These are phyloP conservation scores for Phaeosphaeria sp. DNA, from an alignment of 2,329 filamentous ascomycete genomes.

Conservation along the genomic window DNA sequence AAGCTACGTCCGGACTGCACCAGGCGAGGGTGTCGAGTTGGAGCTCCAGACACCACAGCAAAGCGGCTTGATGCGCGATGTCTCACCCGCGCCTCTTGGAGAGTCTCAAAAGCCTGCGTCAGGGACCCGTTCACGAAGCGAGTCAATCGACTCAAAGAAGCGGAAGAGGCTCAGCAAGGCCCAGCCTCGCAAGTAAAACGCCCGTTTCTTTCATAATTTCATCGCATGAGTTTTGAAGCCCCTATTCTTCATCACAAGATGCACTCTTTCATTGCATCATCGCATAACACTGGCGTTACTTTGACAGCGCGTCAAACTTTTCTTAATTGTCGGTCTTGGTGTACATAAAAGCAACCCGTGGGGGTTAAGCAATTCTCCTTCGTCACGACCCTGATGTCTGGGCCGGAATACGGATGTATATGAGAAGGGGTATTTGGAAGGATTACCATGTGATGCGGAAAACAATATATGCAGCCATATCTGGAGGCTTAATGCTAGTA, in stretches of 20 bases:
- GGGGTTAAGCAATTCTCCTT: not conserved
- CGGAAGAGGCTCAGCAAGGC: conserved; percentile 47
- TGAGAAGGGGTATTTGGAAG: not conserved
- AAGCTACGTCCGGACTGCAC: conserved; percentile 49
- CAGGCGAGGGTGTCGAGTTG: conserved; percentile 38
- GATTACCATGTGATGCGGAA: not conserved
- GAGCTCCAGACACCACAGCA: conserved; percentile 47
- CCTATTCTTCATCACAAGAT: not conserved
- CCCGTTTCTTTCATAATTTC: not conserved
- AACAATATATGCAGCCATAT: not conserved
- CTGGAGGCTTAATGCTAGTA: not conserved
- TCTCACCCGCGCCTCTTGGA: conserved; percentile 41
- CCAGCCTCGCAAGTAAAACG: conserved; percentile 28
- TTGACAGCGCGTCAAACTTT: not conserved
- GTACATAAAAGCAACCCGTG: not conserved
- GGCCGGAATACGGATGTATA: not conserved
- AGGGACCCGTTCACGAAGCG: conserved; percentile 35
- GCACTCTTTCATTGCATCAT: not conserved
- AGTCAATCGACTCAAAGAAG: conserved; percentile 44
- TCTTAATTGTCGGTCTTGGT: not conserved
- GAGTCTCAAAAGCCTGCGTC: conserved; percentile 16
- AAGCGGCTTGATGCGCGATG: conserved; percentile 41
- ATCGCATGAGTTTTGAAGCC: not conserved
- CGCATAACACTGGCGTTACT: not conserved
- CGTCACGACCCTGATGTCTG: not conserved